Evolutionary conservation across 768 basidiomycete genomes (phyloP).

Genomic region (Suillus alpinus): DNA sequence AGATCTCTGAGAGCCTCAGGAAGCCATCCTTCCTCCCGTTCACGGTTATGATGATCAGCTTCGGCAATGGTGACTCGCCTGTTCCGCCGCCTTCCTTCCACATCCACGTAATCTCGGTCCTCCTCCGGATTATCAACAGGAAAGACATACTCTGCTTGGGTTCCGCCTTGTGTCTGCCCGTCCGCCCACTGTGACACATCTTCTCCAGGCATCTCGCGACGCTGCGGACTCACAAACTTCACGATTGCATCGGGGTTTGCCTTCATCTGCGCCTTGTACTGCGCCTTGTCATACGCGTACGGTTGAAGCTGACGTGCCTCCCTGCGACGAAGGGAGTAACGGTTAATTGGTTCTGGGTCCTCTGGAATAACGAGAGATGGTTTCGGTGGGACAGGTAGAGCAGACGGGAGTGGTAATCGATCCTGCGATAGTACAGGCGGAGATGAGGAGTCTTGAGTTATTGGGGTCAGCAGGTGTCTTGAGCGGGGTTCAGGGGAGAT

Average conservation of each 20-base stretch:
- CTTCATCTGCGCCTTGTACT: conserved; percentile 52
- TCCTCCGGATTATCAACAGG: conserved; percentile 19
- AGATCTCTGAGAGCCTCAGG: conserved; percentile 37
- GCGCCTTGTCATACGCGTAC: conserved; percentile 52
- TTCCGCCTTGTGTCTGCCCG: conserved; percentile 15
- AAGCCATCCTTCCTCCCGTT: conserved; percentile 20
- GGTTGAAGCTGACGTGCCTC: conserved; percentile 57
- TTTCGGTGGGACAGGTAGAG: conserved; percentile 7
- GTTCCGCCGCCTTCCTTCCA: conserved; percentile 11
- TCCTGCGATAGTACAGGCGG: not conserved
- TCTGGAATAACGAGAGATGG: conserved; percentile 10
- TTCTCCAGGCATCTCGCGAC: conserved; percentile 20
- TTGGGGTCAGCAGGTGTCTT: not conserved
- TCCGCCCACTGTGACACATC: conserved; percentile 26
- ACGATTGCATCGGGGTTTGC: conserved; percentile 68
- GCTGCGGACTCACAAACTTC: conserved; percentile 39
- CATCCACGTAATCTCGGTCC: conserved; percentile 26
- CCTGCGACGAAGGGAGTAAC: conserved; percentile 59
- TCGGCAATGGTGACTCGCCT: conserved; percentile 5
- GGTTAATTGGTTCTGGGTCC: conserved; percentile 20
- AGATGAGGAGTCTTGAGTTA: not conserved
- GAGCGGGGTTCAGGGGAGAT: conserved; percentile 7
- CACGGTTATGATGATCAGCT: conserved; percentile 1
- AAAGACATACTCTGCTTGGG: conserved; percentile 28
- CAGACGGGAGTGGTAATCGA: not conserved